Evolutionary conservation across 176 grass and related monocot species (phyloP).

Genomic region (Bothriochloa decipiens): DNA sequence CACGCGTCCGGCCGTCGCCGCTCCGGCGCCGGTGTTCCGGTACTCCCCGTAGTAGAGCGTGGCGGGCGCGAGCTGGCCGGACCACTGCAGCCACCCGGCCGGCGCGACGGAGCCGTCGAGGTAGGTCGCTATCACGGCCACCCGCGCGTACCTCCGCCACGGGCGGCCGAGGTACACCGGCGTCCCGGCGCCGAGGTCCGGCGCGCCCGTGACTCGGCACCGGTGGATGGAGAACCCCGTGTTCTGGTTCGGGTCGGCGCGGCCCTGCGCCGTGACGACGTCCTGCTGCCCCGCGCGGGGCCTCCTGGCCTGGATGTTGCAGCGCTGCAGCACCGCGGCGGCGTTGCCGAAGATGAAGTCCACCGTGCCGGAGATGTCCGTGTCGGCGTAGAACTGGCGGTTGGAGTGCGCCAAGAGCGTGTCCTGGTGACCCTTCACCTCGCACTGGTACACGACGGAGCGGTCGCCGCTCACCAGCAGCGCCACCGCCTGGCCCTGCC

Average conservation of each 20-base stretch:
- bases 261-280: constrained; percentile 75
- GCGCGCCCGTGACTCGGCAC: constrained; percentile 47
- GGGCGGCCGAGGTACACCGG: constrained; percentile 74
- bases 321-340: constrained; percentile 63
- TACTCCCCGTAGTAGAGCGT: constrained; percentile 89
- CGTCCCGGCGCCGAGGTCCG: constrained; percentile 43
- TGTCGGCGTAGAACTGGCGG: constrained; percentile 65
- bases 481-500: constrained; percentile 72
- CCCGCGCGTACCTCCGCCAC: constrained; percentile 64
- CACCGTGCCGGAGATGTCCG: constrained; percentile 62
- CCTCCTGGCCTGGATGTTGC: constrained; percentile 49
- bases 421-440: constrained; percentile 73
- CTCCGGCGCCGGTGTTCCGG: constrained; percentile 51
- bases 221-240: constrained; percentile 76
- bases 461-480: constrained; percentile 62
- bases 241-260: constrained; percentile 72
- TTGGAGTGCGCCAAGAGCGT: constrained; percentile 76
- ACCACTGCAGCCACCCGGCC: constrained; percentile 65
- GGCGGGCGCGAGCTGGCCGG: constrained; percentile 41
- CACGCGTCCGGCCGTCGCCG: constrained; percentile 42
- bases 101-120: constrained; percentile 52
- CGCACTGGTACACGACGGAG: constrained; percentile 71
- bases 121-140: constrained; percentile 53
- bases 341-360: constrained; percentile 93
- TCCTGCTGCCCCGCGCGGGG: constrained; percentile 35